phyloP scores from a whole-genome alignment of 805 yeast species.

The Clavispora fructus region DNA sequence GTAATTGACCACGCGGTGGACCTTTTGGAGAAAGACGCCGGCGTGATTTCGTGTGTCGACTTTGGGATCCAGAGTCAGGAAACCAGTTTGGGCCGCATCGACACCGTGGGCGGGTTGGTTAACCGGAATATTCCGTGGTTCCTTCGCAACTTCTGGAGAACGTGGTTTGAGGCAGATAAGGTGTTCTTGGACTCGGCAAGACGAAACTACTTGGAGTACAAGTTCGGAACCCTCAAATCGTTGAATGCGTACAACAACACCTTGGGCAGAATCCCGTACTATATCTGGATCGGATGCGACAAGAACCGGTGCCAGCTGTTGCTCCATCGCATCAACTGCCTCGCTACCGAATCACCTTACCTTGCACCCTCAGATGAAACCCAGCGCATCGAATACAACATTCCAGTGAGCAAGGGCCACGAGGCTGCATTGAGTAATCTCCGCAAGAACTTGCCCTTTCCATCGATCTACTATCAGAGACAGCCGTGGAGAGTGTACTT shows the following conservation, averaged over 20 bases:
- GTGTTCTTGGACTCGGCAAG: slow-evolving; percentile 76
- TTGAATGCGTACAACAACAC: slow-evolving; percentile 59
- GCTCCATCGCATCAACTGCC: slow-evolving; percentile 64
- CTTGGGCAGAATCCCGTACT: slow-evolving; percentile 75
- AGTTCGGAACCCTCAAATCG: slow-evolving; percentile 76
- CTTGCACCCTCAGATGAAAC: slow-evolving; percentile 51
- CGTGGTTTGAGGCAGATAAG: slow-evolving; percentile 83
- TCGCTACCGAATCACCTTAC: slow-evolving; percentile 80
- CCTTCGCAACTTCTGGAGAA: slow-evolving; percentile 74
- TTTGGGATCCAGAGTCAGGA: slow-evolving; percentile 72
- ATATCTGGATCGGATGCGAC: slow-evolving; percentile 71
- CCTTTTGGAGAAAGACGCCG: slow-evolving; percentile 47
- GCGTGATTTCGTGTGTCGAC: slow-evolving; percentile 68
- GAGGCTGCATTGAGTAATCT: slow-evolving; percentile 67
- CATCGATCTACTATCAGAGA: slow-evolving; percentile 72
- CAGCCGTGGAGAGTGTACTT: slow-evolving; percentile 78
- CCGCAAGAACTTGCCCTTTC: slow-evolving; percentile 66
- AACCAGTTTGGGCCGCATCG: slow-evolving; percentile 60
- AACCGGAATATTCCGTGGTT: slow-evolving; percentile 75
- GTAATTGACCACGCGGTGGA: slow-evolving; percentile 64
- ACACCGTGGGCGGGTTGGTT: slow-evolving; percentile 69
- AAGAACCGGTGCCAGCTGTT: slow-evolving; percentile 30
- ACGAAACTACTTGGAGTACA: slow-evolving; percentile 77
- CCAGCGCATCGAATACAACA: slow-evolving; percentile 16
- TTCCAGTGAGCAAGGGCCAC: slow-evolving; percentile 59